Conservation (phyloP, 208 protist species). For the Crithidia mellificae region DNA sequence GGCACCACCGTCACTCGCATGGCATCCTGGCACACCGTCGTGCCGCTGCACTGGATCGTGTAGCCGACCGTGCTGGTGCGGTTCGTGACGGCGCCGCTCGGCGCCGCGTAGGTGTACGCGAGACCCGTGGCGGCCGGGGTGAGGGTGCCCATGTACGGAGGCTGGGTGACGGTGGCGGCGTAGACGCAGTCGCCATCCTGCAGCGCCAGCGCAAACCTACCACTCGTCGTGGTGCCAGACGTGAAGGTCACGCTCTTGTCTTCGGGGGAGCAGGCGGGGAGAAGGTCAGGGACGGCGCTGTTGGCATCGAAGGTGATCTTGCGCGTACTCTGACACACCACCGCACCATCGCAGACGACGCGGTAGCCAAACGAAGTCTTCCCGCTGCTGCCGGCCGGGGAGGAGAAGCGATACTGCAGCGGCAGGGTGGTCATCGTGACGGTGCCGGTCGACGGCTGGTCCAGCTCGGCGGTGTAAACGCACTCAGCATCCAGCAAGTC, state of each 20-base stretch:
- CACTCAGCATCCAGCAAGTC: constrained; percentile 22
- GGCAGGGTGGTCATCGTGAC: constrained; percentile 13
- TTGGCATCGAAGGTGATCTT: constrained; percentile 12
- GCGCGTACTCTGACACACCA: constrained; percentile 39
- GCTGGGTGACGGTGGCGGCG: constrained; percentile 15
- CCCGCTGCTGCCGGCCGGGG: constrained; percentile 16
- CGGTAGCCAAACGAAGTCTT: constrained; percentile 23
- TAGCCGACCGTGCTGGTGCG: constrained; percentile 17
- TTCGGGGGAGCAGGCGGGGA: constrained; percentile 7
- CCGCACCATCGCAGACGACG: constrained; percentile 24
- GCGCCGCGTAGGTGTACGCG: constrained; percentile 19
- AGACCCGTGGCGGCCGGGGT: constrained; percentile 8
- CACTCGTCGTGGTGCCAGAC: constrained; percentile 15
- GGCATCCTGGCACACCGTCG: constrained; percentile 37
- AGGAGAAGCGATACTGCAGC: constrained; percentile 29
- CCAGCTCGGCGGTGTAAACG: constrained; percentile 26
- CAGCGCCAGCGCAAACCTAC: constrained; percentile 25
- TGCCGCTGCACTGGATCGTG: constrained; percentile 30
- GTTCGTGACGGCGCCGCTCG: constrained; percentile 8
- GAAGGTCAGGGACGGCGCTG: constrained; percentile 11
- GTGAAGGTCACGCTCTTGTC: constrained; percentile 9
- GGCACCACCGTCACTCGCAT: constrained; percentile 16
- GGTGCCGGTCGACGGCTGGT: constrained; percentile 11
- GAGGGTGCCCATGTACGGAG: constrained; percentile 8
- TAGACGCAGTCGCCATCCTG: constrained; percentile 23